Evolutionary conservation across 2,329 filamentous ascomycete genomes (phyloP).

Genomic region (Calonectria pauciramosa): DNA sequence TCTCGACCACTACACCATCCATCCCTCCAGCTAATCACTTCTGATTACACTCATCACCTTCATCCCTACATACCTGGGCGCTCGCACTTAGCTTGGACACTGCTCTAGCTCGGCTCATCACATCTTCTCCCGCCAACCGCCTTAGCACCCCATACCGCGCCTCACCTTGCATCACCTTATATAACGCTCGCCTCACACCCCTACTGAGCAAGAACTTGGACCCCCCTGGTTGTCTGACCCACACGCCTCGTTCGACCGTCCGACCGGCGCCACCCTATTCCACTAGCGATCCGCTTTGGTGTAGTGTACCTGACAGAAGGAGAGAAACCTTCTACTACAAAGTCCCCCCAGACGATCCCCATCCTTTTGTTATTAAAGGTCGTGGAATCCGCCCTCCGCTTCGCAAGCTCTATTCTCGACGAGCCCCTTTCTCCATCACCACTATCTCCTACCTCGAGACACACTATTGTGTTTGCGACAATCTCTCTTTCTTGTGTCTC

Average conservation of each 20-base stretch:
- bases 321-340: slow-evolving; percentile 24
- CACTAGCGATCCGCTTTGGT: slow-evolving; percentile 35
- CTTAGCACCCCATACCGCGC: slow-evolving; percentile 11
- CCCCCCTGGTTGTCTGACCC: slow-evolving; percentile 45
- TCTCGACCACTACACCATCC: slow-evolving; percentile 2
- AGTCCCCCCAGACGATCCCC: slow-evolving; percentile 34
- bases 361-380: slow-evolving; percentile 35
- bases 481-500: slow-evolving; percentile 50
- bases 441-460: slow-evolving; percentile 35
- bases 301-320: slow-evolving; percentile 32
- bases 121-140: neutral
- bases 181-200: slow-evolving; percentile 31
- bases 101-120: slow-evolving; percentile 2
- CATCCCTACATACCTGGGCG: slow-evolving; percentile 5
- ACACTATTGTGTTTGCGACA: slow-evolving; percentile 46
- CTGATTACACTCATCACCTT: neutral
- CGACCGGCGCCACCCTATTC: slow-evolving; percentile 44
- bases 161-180: slow-evolving; percentile 37
- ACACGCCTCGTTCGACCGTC: slow-evolving; percentile 42
- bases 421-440: slow-evolving; percentile 28
- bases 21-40: neutral
- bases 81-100: neutral
- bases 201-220: slow-evolving; percentile 31
- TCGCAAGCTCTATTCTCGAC: slow-evolving; percentile 32
- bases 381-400: slow-evolving; percentile 35